Percentiles rank a stretch among this genome's conserved stretches.
phyloP scores from a whole-genome alignment of 2,329 filamentous ascomycete genomes.

The Hypoxylon sp. region DNA sequence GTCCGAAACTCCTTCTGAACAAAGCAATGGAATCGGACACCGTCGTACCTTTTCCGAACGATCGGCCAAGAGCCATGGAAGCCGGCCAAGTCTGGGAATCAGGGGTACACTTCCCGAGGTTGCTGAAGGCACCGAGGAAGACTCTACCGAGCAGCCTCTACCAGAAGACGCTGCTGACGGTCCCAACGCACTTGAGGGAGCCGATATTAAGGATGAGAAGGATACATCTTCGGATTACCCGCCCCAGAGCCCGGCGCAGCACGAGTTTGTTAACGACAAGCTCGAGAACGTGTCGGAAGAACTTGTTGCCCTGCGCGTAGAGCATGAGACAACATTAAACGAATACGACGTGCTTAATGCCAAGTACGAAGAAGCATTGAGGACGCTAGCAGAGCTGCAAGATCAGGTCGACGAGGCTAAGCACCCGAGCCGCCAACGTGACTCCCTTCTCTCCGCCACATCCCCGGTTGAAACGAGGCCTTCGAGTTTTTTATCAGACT shows the following conservation, averaged over 20 bases:
- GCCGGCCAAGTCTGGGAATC: slow-evolving; percentile 59
- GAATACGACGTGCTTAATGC: slow-evolving; percentile 83
- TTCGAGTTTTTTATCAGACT: slow-evolving; percentile 84
- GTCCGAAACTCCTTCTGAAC: slow-evolving; percentile 46
- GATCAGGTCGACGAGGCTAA: slow-evolving; percentile 83
- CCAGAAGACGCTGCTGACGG: slow-evolving; percentile 15
- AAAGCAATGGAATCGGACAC: slow-evolving; percentile 53
- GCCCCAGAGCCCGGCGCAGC: slow-evolving; percentile 77
- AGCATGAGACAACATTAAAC: slow-evolving; percentile 83
- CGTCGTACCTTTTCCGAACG: slow-evolving; percentile 59
- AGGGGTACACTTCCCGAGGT: slow-evolving; percentile 64
- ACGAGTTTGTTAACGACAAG: slow-evolving; percentile 88
- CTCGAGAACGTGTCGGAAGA: slow-evolving; percentile 91
- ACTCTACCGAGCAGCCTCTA: slow-evolving; percentile 35
- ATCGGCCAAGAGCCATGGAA: slow-evolving; percentile 62
- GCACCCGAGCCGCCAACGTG: slow-evolving; percentile 63
- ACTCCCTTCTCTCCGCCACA: slow-evolving; percentile 63
- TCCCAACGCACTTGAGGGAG: slow-evolving; percentile 24
- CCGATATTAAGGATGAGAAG: slow-evolving; percentile 10
- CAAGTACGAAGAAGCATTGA: slow-evolving; percentile 91
- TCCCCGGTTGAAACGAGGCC: slow-evolving; percentile 65
- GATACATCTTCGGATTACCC: slow-evolving; percentile 50
- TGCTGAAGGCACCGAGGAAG: slow-evolving; percentile 51
- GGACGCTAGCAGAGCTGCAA: slow-evolving; percentile 82
- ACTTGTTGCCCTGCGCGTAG: slow-evolving; percentile 85